phyloP scores from a whole-genome alignment of 2,329 filamentous ascomycete genomes.

The Claviceps sp. region DNA sequence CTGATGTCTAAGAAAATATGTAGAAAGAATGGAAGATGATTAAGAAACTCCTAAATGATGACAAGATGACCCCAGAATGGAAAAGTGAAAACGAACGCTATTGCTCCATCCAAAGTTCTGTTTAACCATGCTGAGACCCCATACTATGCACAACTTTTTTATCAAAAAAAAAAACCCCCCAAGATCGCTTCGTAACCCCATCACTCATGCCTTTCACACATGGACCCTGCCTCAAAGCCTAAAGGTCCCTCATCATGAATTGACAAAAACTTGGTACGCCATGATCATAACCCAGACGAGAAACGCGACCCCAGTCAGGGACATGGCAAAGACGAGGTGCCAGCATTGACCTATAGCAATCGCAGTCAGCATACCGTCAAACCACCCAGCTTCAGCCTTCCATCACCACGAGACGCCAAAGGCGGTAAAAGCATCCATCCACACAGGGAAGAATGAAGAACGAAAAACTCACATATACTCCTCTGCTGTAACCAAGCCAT shows the following conservation, averaged over 20 bases:
- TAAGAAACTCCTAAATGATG: not conserved
- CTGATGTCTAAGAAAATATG: not conserved
- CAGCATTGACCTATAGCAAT: slow-evolving; percentile 39
- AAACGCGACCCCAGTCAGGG: slow-evolving; percentile 45
- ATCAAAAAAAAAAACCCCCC: not conserved
- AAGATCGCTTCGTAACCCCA: not conserved
- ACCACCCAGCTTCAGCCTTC: no score
- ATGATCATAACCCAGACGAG: slow-evolving; percentile 57
- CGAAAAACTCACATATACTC: slow-evolving; percentile 42
- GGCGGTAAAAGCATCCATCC: not conserved
- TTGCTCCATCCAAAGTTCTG: not conserved
- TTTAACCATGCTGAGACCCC: not conserved
- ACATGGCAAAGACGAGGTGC: slow-evolving; percentile 52
- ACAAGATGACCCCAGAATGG: no score
- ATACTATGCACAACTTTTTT: not conserved
- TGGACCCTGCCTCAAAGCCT: no score
- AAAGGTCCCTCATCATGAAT: slow-evolving; percentile 15
- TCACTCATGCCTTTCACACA: not conserved
- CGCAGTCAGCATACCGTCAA: slow-evolving; percentile 8
- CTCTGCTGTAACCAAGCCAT: slow-evolving; percentile 52
- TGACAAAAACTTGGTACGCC: slow-evolving; percentile 49
- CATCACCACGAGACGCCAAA: not conserved
- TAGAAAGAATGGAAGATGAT: not conserved
- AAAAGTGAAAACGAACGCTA: not conserved
- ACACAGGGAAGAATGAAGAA: not conserved